Base-by-base conservation (phyloP, 805 yeast species). In the Metschnikowia orientalis region DNA sequence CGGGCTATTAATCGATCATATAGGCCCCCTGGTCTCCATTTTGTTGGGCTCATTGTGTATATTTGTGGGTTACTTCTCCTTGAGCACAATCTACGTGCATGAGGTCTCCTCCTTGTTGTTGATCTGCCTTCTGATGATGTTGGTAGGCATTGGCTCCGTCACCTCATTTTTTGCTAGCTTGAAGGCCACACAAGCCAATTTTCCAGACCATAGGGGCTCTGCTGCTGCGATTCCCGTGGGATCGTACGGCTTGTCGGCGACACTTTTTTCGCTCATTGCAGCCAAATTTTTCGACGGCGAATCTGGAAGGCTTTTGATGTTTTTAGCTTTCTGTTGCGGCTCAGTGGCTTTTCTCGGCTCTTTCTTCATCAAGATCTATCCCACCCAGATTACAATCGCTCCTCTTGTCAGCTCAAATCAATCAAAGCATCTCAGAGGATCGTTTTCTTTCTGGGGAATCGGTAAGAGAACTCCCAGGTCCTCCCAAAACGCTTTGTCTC, bases 211-310 rank as follows among this genome's bases (percentile, higher is more conserved):
- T 48, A 67, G 81, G 49, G 92, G 87, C 14, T 64, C 77, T 5
- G 87, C 87, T 2, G 79, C 79, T 12, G 79, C 85, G 1, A 61
- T 74, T 26, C 85, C 86, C 2, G 81, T 79, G 4, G 71, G 84
- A 9, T 65, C 78, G 1, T 83, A 75, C 54, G 94, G 90, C 0
- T 56, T 83, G 25, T 74, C 87, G 5, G 88, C 90, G 3, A 65
- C 83, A 24, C 44, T 80, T 12, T 80, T 78, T 48, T 75, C 86
- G 2, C 53, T 71, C 2, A 46, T 80, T 3, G 72, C 84, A 9
- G 75, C 82, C 0, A 46, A 57, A 5, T 64, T 71, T 31, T 82
- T 73, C 44, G 53, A 57, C 6, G 74, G 68, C 19, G 56, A 80
- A 42, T 70, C 84, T 1, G 71, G 67, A 5, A 75, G 74, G 0